Evolutionary conservation across 2,329 filamentous ascomycete species (phyloP).

Genomic region (Fonsecaea monophora): DNA sequence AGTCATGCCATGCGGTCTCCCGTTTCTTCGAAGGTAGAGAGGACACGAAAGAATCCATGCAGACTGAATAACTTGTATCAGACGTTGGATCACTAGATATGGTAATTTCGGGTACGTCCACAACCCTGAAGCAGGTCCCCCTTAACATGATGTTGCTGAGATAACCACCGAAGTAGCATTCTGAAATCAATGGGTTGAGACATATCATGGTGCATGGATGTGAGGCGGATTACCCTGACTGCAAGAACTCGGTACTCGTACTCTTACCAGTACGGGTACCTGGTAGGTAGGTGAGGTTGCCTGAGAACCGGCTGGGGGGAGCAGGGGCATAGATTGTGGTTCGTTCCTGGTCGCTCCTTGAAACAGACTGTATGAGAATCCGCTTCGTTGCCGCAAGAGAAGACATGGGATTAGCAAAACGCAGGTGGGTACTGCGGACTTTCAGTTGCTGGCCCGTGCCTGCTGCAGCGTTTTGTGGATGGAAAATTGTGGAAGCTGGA

Average conservation of each 20-base stretch:
- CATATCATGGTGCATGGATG: background rate
- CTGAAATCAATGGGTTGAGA: background rate
- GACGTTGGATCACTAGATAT: background rate
- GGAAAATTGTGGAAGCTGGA: background rate
- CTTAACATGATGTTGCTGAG: background rate
- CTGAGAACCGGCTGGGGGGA: no score
- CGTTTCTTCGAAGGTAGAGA: background rate
- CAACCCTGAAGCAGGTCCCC: background rate
- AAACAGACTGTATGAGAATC: background rate
- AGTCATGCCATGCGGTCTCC: background rate
- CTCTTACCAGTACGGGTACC: no score
- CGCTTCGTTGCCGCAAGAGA: background rate
- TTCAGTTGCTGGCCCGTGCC: conserved; percentile 1
- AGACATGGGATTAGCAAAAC: background rate
- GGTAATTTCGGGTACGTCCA: background rate
- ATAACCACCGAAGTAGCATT: background rate
- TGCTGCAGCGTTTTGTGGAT: background rate
- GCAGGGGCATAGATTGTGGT: background rate
- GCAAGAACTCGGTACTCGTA: background rate
- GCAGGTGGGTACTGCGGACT: background rate
- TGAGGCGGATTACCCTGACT: background rate
- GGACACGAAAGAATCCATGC: background rate
- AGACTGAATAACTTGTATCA: background rate
- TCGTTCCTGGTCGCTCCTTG: background rate
- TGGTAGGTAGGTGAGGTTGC: background rate